Percentiles rank a stretch among this genome's conserved stretches.
phyloP scores from a whole-genome alignment of 1,139 yeast species.

The Yarrowia galli region DNA sequence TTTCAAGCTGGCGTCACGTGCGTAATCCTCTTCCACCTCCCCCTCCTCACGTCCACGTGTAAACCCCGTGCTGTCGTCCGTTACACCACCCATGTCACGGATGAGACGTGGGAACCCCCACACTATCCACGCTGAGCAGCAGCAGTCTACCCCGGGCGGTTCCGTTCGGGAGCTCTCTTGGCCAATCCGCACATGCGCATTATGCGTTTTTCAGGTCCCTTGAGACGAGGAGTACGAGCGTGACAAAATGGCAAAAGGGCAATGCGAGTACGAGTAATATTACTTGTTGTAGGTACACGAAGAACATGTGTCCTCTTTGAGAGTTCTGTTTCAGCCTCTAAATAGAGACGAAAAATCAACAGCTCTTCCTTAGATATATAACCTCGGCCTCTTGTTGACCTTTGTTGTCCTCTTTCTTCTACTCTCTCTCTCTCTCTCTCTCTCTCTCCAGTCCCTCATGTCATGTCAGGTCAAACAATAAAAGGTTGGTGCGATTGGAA shows the following conservation, averaged over 20 bases:
- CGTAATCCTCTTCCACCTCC: no score
- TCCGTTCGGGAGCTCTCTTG: constrained; percentile 13
- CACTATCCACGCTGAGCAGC: constrained; percentile 16
- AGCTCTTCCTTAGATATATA: not conserved
- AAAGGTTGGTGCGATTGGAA: not conserved
- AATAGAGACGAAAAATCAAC: not conserved
- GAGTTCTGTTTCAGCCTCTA: no score
- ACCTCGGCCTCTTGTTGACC: not conserved
- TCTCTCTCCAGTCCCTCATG: not conserved
- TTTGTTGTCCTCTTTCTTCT: not conserved
- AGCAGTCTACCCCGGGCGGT: constrained; percentile 23
- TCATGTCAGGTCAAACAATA: not conserved
- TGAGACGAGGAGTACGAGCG: constrained; percentile 19
- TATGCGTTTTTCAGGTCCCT: constrained; percentile 9
- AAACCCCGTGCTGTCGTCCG: no score
- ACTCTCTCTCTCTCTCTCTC: no score
- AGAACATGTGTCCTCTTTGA: no score
- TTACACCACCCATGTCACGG: not conserved
- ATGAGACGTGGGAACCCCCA: not conserved
- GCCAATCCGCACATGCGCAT: constrained; percentile 38
- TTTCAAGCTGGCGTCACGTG: no score
- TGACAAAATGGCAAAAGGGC: no score
- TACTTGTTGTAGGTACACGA: no score
- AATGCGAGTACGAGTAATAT: no score
- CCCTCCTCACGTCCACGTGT: not conserved